phyloP scores from a whole-genome alignment of 208 protist species.

The Spongospora subterranea region DNA sequence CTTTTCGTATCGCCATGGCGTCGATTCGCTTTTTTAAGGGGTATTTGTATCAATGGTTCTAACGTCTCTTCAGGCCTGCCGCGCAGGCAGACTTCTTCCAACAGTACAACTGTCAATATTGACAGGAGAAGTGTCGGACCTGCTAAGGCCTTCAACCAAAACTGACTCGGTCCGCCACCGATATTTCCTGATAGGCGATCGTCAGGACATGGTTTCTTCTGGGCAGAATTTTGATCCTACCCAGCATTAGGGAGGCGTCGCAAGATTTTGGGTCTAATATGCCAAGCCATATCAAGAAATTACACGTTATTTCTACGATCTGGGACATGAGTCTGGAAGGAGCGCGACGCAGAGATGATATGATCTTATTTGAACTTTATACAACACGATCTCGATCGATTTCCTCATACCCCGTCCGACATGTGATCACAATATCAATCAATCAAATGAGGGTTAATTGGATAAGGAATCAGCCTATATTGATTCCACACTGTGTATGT shows the following conservation, averaged over 20 bases:
- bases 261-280: not conserved
- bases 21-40: not conserved
- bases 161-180: not conserved
- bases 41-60: not conserved
- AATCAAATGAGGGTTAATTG: no score
- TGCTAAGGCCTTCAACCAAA: slow-evolving; percentile 18
- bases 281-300: slow-evolving; percentile 29
- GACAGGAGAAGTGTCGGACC: not conserved
- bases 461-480: no score
- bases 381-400: no score
- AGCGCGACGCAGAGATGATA: no score
- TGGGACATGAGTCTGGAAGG: not conserved
- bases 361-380: no score
- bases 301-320: not conserved
- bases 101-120: not conserved
- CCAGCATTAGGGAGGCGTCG: not conserved
- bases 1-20: not conserved
- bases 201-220: no score
- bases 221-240: no score
- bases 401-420: no score
- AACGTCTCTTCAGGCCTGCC: not conserved
- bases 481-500: no score
- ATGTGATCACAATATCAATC: no score
- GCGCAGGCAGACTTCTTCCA: not conserved
- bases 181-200: not conserved